Conservation (phyloP, 2,329 filamentous ascomycete species). For the Aphanocladium album region DNA sequence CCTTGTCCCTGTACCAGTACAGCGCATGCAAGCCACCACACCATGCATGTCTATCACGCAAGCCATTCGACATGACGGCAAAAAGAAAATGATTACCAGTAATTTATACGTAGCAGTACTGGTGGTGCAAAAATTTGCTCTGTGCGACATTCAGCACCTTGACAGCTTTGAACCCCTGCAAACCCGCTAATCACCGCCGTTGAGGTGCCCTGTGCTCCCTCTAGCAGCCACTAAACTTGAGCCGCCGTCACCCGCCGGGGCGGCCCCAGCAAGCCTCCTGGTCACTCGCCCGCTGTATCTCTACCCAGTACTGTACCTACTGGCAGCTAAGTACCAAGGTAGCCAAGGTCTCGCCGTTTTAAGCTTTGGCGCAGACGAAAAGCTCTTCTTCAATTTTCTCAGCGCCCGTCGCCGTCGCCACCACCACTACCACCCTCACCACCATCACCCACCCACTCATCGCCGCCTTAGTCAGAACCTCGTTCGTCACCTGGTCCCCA, state of each 20-base stretch:
- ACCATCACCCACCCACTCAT: background rate
- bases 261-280: too few species aligned
- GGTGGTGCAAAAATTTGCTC: too few species aligned
- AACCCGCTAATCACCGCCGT: background rate
- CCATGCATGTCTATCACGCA: too few species aligned
- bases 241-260: conserved; percentile 6
- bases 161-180: background rate
- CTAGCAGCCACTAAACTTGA: background rate
- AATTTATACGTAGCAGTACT: too few species aligned
- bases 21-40: too few species aligned
- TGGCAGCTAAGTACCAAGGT: too few species aligned
- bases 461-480: conserved; percentile 8
- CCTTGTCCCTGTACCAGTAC: too few species aligned
- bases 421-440: too few species aligned
- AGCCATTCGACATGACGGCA: too few species aligned
- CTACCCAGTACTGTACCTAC: too few species aligned
- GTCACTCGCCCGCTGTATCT: too few species aligned
- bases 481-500: conserved; percentile 8
- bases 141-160: background rate
- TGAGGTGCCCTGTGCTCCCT: background rate
- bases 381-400: conserved; percentile 2
- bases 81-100: too few species aligned
- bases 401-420: background rate
- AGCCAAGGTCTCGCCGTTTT: conserved; percentile 3
- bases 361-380: background rate